Conservation (phyloP, 2,329 filamentous ascomycete species). For the Trichoderma atroviride region DNA sequence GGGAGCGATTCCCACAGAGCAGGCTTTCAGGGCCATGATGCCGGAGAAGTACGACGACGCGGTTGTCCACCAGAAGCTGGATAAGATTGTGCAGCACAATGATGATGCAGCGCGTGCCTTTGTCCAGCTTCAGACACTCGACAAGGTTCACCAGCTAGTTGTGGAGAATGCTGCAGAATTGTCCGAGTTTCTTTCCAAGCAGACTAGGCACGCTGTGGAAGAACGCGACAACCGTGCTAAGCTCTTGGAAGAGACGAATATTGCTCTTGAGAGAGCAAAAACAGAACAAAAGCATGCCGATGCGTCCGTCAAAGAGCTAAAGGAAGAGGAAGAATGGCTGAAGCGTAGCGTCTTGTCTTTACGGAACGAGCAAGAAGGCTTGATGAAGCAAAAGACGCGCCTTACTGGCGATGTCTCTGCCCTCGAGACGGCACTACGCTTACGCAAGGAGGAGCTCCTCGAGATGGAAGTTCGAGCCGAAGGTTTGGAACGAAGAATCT, state of each 20-base stretch:
- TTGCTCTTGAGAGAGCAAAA: conserved; percentile 77
- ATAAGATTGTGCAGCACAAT: conserved; percentile 62
- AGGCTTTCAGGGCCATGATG: conserved; percentile 51
- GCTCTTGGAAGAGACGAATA: conserved; percentile 75
- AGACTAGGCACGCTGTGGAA: conserved; percentile 73
- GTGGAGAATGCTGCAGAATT: conserved; percentile 82
- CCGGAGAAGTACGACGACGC: conserved; percentile 64
- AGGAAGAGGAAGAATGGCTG: conserved; percentile 57
- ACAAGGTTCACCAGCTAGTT: conserved; percentile 87
- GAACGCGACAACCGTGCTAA: conserved; percentile 79
- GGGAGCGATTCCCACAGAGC: conserved; percentile 61
- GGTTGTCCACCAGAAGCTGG: conserved; percentile 44
- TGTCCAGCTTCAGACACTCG: conserved; percentile 76
- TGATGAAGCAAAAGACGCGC: conserved; percentile 76
- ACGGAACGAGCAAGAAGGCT: conserved; percentile 70
- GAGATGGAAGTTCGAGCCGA: conserved; percentile 90
- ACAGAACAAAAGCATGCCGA: conserved; percentile 66
- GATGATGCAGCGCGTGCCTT: conserved; percentile 69
- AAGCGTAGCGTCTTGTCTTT: conserved; percentile 60
- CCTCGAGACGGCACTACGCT: conserved; percentile 83
- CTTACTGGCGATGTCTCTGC: conserved; percentile 85
- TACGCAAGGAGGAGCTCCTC: conserved; percentile 87
- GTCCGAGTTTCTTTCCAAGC: conserved; percentile 75
- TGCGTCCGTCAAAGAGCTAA: conserved; percentile 54
- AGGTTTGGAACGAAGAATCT: conserved; percentile 83